phyloP scores from a whole-genome alignment of 768 basidiomycete genomes.

The Neoboletus brunneissimus region DNA sequence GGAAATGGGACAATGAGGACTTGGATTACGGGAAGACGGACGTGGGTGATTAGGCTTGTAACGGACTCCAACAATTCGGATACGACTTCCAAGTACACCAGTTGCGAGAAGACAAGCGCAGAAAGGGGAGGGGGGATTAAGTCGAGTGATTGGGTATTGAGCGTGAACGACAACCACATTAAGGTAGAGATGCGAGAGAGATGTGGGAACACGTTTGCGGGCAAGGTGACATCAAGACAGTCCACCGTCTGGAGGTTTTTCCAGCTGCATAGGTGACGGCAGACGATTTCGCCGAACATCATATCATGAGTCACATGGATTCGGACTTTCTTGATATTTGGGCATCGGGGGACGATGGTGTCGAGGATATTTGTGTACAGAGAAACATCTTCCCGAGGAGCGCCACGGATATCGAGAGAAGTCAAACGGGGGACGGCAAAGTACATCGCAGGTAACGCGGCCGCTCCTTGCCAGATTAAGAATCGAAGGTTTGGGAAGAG shows the following conservation, averaged over 20 bases:
- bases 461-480: slow-evolving; percentile 2
- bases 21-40: not conserved
- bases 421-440: not conserved
- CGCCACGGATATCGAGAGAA: not conserved
- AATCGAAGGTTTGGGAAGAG: slow-evolving; percentile 1
- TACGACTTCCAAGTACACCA: slow-evolving; percentile 1
- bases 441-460: not conserved
- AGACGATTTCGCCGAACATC: not conserved
- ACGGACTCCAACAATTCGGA: not conserved
- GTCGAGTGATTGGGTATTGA: not conserved
- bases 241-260: not conserved
- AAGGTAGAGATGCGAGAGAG: not conserved
- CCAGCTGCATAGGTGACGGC: not conserved
- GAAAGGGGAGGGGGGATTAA: not conserved
- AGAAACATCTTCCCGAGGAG: not conserved
- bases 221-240: not conserved
- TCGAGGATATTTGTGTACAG: not conserved
- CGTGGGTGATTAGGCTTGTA: not conserved
- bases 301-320: not conserved
- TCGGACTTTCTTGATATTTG: slow-evolving; percentile 3
- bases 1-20: not conserved
- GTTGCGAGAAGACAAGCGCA: not conserved
- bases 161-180: not conserved
- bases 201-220: not conserved
- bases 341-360: not conserved